Conservation (phyloP, 2,329 filamentous ascomycete genomes). For the Cytospora mali region DNA sequence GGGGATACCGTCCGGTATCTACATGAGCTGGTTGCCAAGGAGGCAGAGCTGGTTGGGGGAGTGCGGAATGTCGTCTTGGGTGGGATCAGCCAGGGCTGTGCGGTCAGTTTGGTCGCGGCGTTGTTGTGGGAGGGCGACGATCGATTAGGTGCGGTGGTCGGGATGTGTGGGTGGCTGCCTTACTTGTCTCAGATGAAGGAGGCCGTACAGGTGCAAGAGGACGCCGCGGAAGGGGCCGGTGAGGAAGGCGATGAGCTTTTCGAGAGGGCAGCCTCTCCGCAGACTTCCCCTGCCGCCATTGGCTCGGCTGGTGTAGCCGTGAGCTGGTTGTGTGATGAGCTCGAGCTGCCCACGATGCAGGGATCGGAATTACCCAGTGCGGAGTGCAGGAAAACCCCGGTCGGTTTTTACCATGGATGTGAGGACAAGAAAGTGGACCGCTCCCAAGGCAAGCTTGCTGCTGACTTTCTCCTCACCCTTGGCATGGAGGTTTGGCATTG, state of each 20-base stretch:
- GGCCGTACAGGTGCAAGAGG: slow-evolving; percentile 16
- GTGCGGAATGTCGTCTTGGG: slow-evolving; percentile 47
- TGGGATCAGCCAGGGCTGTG: slow-evolving; percentile 58
- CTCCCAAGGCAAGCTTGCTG: slow-evolving; percentile 40
- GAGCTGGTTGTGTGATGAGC: slow-evolving; percentile 30
- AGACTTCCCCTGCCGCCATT: background rate
- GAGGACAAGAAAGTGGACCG: slow-evolving; percentile 46
- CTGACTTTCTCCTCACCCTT: slow-evolving; percentile 39
- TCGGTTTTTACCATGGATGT: slow-evolving; percentile 50
- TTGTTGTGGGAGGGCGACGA: slow-evolving; percentile 47
- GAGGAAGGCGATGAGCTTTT: slow-evolving; percentile 18
- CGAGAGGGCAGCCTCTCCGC: slow-evolving; percentile 14
- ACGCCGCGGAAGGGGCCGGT: background rate
- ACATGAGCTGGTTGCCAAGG: slow-evolving; percentile 41
- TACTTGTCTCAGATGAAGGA: slow-evolving; percentile 39
- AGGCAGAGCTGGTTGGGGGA: slow-evolving; percentile 42
- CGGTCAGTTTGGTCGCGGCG: slow-evolving; percentile 45
- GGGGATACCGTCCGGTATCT: slow-evolving; percentile 45
- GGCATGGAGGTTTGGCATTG: slow-evolving; percentile 39
- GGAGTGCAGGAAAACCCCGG: slow-evolving; percentile 37
- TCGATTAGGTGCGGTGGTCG: slow-evolving; percentile 42
- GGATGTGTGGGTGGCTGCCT: slow-evolving; percentile 51
- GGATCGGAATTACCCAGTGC: background rate
- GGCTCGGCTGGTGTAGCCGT: slow-evolving; percentile 19
- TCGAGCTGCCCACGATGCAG: slow-evolving; percentile 27